Conservation (phyloP, 179 eudicot genomes). For the Patellifolia procumbens region DNA sequence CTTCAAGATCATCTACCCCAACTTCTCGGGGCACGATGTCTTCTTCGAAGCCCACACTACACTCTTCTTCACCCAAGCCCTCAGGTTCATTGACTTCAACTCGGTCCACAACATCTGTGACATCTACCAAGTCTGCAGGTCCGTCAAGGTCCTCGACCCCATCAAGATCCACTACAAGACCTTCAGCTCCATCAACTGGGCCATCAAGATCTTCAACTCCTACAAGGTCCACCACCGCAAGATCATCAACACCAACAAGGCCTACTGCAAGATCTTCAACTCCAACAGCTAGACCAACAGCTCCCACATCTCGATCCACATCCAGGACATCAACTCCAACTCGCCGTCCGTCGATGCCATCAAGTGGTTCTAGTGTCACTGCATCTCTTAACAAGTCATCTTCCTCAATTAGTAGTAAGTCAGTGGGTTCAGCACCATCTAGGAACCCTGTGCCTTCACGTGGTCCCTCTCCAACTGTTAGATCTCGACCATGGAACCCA, state of each 20-base stretch:
- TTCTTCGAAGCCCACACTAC: slow-evolving; percentile 37
- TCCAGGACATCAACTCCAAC: slow-evolving; percentile 83
- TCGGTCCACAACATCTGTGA: slow-evolving; percentile 32
- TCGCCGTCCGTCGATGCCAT: slow-evolving; percentile 54
- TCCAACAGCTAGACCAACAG: slow-evolving; percentile 66
- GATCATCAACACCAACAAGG: slow-evolving; percentile 79
- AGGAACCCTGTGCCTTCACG: slow-evolving; percentile 62
- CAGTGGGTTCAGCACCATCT: slow-evolving; percentile 47
- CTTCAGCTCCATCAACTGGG: slow-evolving; percentile 69
- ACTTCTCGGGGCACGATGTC: slow-evolving; percentile 51
- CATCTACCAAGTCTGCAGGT: slow-evolving; percentile 56
- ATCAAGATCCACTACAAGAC: slow-evolving; percentile 60
- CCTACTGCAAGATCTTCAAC: slow-evolving; percentile 83
- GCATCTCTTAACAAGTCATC: slow-evolving; percentile 56
- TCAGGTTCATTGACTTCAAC: slow-evolving; percentile 40
- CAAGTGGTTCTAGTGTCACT: slow-evolving; percentile 43
- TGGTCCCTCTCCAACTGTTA: slow-evolving; percentile 75
- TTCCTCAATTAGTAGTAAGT: slow-evolving; percentile 50
- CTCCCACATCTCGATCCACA: slow-evolving; percentile 59
- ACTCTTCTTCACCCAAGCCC: slow-evolving; percentile 47
- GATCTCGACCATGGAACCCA: slow-evolving; percentile 95
- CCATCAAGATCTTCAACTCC: slow-evolving; percentile 54
- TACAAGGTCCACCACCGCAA: slow-evolving; percentile 61
- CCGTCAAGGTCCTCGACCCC: slow-evolving; percentile 88
- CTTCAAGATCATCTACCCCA: slow-evolving; percentile 45